Conservation (phyloP, 768 basidiomycete species). For the Termitomyces sp. region DNA sequence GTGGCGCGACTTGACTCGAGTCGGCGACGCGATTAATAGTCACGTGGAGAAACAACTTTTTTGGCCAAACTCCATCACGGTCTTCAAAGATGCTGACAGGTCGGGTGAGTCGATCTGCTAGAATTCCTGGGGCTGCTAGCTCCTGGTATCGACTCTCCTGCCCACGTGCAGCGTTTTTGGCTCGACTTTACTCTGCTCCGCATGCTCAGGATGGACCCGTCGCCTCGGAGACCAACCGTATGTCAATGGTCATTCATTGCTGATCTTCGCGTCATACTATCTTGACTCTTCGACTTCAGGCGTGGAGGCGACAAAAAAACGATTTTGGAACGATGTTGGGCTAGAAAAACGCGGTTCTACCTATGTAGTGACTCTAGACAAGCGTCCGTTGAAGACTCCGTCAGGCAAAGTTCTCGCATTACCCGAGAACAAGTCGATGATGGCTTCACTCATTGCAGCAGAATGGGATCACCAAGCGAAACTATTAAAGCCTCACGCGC, state of each 20-base stretch:
- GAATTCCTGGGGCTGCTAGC: slow-evolving; percentile 6
- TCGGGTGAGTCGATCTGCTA: slow-evolving; percentile 17
- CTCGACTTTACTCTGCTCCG: slow-evolving; percentile 22
- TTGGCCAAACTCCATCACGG: not conserved
- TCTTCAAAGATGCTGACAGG: slow-evolving; percentile 14
- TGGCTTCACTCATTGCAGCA: slow-evolving; percentile 83
- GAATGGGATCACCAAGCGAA: slow-evolving; percentile 96
- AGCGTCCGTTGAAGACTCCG: slow-evolving; percentile 84
- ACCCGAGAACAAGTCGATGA: slow-evolving; percentile 63
- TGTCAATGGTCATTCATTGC: slow-evolving; percentile 17
- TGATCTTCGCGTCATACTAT: not conserved
- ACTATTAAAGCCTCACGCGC: slow-evolving; percentile 81
- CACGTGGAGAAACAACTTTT: slow-evolving; percentile 21
- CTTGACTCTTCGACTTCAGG: slow-evolving; percentile 39
- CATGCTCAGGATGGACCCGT: slow-evolving; percentile 37
- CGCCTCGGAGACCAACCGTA: slow-evolving; percentile 65
- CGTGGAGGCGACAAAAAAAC: slow-evolving; percentile 79
- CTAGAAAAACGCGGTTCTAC: slow-evolving; percentile 55
- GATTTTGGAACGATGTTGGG: slow-evolving; percentile 95
- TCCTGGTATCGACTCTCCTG: slow-evolving; percentile 5
- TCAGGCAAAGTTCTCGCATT: slow-evolving; percentile 72
- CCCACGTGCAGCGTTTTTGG: not conserved
- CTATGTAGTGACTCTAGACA: slow-evolving; percentile 72
- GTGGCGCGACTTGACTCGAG: not conserved
- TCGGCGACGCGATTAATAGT: not conserved